Base-by-base conservation (phyloP, 805 yeast species). In the Isabelozyma heimii region DNA sequence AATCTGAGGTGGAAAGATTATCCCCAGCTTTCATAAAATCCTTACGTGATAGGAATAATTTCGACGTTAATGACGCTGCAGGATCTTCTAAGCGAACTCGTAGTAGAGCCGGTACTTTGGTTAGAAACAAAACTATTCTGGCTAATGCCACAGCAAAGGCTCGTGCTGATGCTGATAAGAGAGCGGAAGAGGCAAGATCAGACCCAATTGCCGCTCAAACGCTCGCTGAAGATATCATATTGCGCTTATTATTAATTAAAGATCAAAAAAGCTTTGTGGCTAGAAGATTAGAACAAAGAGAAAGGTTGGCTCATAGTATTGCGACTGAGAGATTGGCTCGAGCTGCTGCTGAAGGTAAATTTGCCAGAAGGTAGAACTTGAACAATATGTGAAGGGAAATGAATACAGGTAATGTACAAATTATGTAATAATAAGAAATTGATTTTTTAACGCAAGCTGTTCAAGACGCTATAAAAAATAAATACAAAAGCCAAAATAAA, bases 221-320 rank as follows among this genome's bases (percentile, higher is more conserved):
- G 1, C 56, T 62, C 4, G 77, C 80, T 5, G 91, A 88, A 56
- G 89, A 89, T 56, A 76, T 90, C 10, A 74, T 91, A 6, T 66
- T 92, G 51, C 76, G 97, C 44, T 74, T 90, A 13, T 62, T 92
- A 47, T 67, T 91, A 24, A 74, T 91, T 37, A 81, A 84, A 50
- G 88, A 83, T 17, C 85, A 85, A 45, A 69, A 72, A 39, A 75
- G 75, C 1, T 85, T 75, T 61, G 89, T 89, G 3, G 73, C 79
- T 8, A 70, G 73, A 51, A 72, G 90, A 43, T 61, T 89, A 37
- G 81, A 79, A 20, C 85, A 82, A 58, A 72, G 92, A 46, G 89
- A 84, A 47, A 67, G 78, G 24, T 68, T 81, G 46, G 81, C 84
- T 0, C 79, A 77, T 47, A 76, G 80, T 39, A 69, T 81, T 41